phyloP scores from a whole-genome alignment of 169 alveolate species.

The Plasmodium coatneyi region DNA sequence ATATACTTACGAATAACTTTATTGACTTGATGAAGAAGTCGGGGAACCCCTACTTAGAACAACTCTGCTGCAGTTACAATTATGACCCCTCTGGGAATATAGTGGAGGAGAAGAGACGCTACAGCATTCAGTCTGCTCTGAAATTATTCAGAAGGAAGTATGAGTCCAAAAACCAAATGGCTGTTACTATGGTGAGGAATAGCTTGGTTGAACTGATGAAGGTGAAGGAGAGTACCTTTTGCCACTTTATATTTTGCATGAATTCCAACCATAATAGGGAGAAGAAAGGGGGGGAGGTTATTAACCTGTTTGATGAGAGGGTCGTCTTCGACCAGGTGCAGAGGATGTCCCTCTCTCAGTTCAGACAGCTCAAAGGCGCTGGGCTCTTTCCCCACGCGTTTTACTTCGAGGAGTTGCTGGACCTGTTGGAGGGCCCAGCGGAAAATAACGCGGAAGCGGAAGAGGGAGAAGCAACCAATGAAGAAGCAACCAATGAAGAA shows the following conservation, averaged over 20 bases:
- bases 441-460: too few species aligned
- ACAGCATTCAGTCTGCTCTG: constrained; percentile 21
- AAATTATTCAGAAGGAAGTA: constrained; percentile 16
- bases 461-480: not conserved
- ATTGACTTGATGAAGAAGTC: constrained; percentile 57
- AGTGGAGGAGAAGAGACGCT: constrained; percentile 47
- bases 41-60: constrained; percentile 17
- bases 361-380: constrained; percentile 4
- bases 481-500: not conserved
- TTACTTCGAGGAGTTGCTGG: constrained; percentile 16
- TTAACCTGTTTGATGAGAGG: constrained; percentile 1
- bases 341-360: constrained; percentile 2
- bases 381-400: constrained; percentile 35
- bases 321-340: constrained; percentile 14
- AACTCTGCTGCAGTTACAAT: constrained; percentile 16
- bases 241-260: constrained; percentile 64
- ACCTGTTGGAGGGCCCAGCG: not conserved
- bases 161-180: constrained; percentile 30
- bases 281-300: not conserved
- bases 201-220: constrained; percentile 29
- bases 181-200: constrained; percentile 41
- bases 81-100: constrained; percentile 38
- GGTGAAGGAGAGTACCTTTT: constrained; percentile 9
- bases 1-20: constrained; percentile 23
- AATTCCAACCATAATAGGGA: not conserved